Evolutionary conservation across 169 alveolate genomes (phyloP).

Genomic region (Cryptosporidium parvum): DNA sequence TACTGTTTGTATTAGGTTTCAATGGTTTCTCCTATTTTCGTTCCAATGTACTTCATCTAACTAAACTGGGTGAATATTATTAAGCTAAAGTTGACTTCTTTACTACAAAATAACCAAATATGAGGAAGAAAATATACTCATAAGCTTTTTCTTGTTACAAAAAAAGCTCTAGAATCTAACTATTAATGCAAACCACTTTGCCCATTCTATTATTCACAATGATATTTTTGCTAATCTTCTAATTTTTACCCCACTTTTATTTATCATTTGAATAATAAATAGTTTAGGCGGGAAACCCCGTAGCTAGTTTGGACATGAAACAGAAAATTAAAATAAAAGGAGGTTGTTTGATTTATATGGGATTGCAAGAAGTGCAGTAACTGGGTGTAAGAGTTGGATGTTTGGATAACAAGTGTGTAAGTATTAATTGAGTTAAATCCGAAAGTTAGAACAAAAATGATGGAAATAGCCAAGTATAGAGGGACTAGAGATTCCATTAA

Average conservation of each 20-base stretch:
- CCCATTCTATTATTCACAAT: neutral
- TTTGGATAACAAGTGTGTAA: neutral
- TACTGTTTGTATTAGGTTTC: neutral
- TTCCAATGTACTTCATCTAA: neutral
- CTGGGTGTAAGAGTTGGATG: slow-evolving; percentile 2
- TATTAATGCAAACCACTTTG: neutral
- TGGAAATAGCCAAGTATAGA: slow-evolving; percentile 18
- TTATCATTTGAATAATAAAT: neutral
- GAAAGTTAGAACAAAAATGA: neutral
- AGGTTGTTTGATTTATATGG: slow-evolving; percentile 7
- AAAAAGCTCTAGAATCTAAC: neutral
- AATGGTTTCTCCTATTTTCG: too few species aligned
- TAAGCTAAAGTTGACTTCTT: neutral
- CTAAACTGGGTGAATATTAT: too few species aligned
- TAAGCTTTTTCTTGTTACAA: neutral
- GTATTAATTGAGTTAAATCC: neutral
- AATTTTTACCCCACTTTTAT: slow-evolving; percentile 24
- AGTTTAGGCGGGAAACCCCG: slow-evolving; percentile 7
- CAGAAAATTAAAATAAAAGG: neutral
- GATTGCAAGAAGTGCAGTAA: neutral
- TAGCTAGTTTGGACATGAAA: neutral
- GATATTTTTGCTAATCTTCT: neutral
- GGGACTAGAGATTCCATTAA: slow-evolving; percentile 7
- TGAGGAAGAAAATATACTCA: too few species aligned
- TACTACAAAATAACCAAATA: neutral